Evolutionary conservation across 1,139 yeast species (phyloP).

Genomic region (Arxiozyma slooffiae): DNA sequence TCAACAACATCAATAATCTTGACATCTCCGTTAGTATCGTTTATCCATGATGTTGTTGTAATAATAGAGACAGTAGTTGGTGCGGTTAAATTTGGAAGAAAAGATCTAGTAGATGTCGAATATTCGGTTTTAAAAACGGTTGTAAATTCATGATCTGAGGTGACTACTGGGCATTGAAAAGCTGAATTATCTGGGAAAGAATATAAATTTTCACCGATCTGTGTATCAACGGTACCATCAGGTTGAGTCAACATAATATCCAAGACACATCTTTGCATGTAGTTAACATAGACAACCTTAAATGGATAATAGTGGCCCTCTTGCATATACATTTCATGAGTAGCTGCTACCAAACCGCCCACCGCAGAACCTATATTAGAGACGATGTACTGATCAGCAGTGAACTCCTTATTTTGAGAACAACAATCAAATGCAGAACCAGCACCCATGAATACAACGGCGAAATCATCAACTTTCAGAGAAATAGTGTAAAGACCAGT

Average conservation of each 20-base stretch:
- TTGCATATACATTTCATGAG: neutral
- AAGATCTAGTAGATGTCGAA: too few relatives aligned
- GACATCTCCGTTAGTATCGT: too few relatives aligned
- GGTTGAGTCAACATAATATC: neutral
- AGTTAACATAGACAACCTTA: neutral
- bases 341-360: neutral
- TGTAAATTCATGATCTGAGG: too few relatives aligned
- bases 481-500: neutral
- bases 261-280: neutral
- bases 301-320: neutral
- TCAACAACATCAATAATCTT: too few relatives aligned
- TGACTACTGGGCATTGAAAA: neutral
- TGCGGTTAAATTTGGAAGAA: too few relatives aligned
- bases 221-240: neutral
- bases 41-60: too few relatives aligned
- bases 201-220: neutral
- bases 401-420: neutral
- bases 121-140: too few relatives aligned
- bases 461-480: neutral
- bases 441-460: neutral
- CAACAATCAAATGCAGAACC: slow-evolving; percentile 2
- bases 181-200: neutral
- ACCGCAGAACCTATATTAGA: neutral
- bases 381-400: too few relatives aligned
- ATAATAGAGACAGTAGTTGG: too few relatives aligned